Evolutionary conservation across 768 basidiomycete genomes (phyloP).

Genomic region (Gyrodon lividus): DNA sequence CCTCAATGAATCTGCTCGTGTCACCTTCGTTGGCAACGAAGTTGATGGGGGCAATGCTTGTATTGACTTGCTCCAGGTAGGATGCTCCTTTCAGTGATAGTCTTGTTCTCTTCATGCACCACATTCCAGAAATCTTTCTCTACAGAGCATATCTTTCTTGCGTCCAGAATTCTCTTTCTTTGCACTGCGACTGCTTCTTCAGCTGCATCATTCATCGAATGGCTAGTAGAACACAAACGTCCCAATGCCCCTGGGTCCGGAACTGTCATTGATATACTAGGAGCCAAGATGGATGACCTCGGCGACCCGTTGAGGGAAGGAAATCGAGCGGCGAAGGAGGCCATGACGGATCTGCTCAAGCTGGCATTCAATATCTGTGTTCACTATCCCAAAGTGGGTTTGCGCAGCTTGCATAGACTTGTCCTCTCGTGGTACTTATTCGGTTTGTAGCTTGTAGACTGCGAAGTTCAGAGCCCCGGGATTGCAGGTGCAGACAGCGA

Average conservation of each 20-base stretch:
- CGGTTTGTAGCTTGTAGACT: conserved; percentile 35
- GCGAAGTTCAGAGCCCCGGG: conserved; percentile 41
- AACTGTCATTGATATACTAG: conserved; percentile 63
- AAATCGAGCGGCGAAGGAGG: conserved; percentile 49
- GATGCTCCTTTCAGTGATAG: conserved; percentile 12
- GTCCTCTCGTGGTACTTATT: neutral
- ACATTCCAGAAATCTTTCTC: conserved; percentile 52
- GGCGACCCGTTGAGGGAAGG: conserved; percentile 47
- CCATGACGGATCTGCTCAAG: conserved; percentile 82
- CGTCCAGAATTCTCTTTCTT: conserved; percentile 76
- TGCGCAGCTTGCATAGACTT: neutral
- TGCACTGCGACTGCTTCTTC: conserved; percentile 53
- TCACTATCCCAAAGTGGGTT: conserved; percentile 73
- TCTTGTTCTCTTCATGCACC: conserved; percentile 7
- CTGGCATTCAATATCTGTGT: conserved; percentile 77
- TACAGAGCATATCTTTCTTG: conserved; percentile 69
- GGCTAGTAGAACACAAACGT: conserved; percentile 65
- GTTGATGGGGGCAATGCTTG: conserved; percentile 64
- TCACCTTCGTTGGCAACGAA: conserved; percentile 51
- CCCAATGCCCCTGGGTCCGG: conserved; percentile 38
- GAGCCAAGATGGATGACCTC: conserved; percentile 58
- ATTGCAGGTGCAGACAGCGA: conserved; percentile 17
- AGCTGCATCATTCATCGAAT: conserved; percentile 47
- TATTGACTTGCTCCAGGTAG: conserved; percentile 58
- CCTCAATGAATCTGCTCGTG: conserved; percentile 61